phyloP scores from a whole-genome alignment of 2,329 filamentous ascomycete genomes.

The Paraconiothyrium sp. region DNA sequence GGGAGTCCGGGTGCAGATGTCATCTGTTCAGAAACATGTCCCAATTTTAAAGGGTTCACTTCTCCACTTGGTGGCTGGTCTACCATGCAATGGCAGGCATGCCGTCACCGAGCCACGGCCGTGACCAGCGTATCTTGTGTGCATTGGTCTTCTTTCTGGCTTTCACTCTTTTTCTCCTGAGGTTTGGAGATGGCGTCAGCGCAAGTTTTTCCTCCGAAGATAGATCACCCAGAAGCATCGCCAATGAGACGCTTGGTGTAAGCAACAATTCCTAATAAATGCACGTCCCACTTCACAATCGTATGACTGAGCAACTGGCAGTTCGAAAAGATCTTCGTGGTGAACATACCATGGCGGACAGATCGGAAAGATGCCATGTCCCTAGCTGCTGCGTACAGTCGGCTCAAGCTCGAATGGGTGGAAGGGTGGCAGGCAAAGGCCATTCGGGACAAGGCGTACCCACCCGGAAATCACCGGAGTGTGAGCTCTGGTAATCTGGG shows the following conservation, averaged over 20 bases:
- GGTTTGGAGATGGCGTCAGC: slow-evolving; percentile 5
- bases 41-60: not conserved
- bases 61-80: not conserved
- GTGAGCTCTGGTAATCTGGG: slow-evolving; percentile 30
- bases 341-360: slow-evolving; percentile 61
- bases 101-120: slow-evolving; percentile 27
- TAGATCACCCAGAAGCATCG: slow-evolving; percentile 16
- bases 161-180: slow-evolving; percentile 24
- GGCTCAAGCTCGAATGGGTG: slow-evolving; percentile 58
- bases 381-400: slow-evolving; percentile 58
- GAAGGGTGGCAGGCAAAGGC: slow-evolving; percentile 56
- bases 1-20: not conserved
- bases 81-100: slow-evolving; percentile 17
- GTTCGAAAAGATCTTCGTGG: slow-evolving; percentile 64
- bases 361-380: slow-evolving; percentile 63
- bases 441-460: slow-evolving; percentile 43
- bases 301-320: slow-evolving; percentile 28
- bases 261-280: slow-evolving; percentile 7
- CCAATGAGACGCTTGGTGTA: slow-evolving; percentile 35
- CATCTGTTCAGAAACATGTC: slow-evolving; percentile 6
- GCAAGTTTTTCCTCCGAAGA: slow-evolving; percentile 9
- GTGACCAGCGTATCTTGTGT: slow-evolving; percentile 18
- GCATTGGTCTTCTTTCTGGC: slow-evolving; percentile 19
- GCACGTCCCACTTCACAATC: not conserved
- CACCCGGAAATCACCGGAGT: slow-evolving; percentile 43